Percentiles rank a stretch among this genome's conserved stretches.
phyloP scores from a whole-genome alignment of 2,329 filamentous ascomycete species.

The Grosmannia serpens region DNA sequence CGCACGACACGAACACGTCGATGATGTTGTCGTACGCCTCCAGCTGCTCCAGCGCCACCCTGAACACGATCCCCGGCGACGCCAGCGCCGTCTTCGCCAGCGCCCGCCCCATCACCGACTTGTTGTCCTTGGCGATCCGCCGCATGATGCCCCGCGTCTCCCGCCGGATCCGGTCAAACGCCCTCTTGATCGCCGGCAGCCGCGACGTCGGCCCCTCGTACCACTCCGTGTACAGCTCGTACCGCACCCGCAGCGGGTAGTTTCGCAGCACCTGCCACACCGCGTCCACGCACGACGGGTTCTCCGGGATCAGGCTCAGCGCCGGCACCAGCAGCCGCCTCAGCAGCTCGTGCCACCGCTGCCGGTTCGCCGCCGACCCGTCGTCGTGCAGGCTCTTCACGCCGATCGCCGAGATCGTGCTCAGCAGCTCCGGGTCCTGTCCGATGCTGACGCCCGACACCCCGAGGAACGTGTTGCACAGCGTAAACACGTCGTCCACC shows the following conservation, averaged over 20 bases:
- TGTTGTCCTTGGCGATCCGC: constrained; percentile 77
- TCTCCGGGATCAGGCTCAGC: constrained; percentile 74
- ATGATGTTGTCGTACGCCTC: constrained; percentile 93
- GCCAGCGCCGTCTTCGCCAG: constrained; percentile 88
- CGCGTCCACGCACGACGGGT: constrained; percentile 74
- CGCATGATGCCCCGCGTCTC: constrained; percentile 84
- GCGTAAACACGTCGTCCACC: constrained; percentile 79
- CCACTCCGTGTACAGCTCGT: constrained; percentile 90
- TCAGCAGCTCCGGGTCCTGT: constrained; percentile 63
- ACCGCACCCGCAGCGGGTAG: constrained; percentile 67
- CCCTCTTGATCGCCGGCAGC: constrained; percentile 62
- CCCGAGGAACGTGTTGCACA: constrained; percentile 76
- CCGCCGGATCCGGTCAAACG: constrained; percentile 63
- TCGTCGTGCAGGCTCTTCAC: constrained; percentile 62
- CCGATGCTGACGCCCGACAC: constrained; percentile 83
- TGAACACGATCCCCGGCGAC: constrained; percentile 84
- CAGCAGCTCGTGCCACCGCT: constrained; percentile 76
- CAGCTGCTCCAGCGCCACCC: constrained; percentile 77
- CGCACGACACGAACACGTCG: constrained; percentile 87
- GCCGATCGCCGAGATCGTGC: constrained; percentile 79
- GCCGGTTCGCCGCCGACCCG: constrained; percentile 53
- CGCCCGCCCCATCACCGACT: constrained; percentile 72
- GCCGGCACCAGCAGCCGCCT: constrained; percentile 78
- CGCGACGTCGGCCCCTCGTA: constrained; percentile 69
- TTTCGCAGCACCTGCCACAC: constrained; percentile 73